These are phyloP conservation scores for Theobroma cacao DNA, from an alignment of 345 rosid genomes.

Conservation along the genomic window DNA sequence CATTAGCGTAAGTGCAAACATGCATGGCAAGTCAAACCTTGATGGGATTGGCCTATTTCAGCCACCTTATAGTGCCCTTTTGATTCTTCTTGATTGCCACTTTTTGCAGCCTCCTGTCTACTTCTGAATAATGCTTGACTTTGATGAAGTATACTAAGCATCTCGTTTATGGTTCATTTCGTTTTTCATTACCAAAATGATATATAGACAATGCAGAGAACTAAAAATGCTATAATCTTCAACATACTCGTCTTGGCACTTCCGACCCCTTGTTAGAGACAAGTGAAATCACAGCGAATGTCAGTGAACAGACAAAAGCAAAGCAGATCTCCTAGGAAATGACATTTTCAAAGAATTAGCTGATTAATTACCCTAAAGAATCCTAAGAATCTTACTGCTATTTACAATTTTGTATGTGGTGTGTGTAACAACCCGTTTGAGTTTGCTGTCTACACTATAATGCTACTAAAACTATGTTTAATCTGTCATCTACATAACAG, in stretches of 20 bases:
- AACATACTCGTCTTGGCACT: not conserved
- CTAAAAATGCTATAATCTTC: not conserved
- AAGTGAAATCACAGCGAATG: not conserved
- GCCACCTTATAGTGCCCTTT: not conserved
- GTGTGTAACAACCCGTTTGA: conserved; percentile 7
- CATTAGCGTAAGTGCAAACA: too few species aligned
- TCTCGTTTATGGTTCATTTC: not conserved
- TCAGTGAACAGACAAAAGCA: conserved; percentile 12
- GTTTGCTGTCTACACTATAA: conserved; percentile 19
- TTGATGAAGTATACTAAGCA: not conserved
- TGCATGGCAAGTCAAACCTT: not conserved
- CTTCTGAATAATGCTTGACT: not conserved
- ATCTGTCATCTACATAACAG: conserved; percentile 18
- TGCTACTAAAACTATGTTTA: conserved; percentile 3
- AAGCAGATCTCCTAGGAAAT: conserved; percentile 9
- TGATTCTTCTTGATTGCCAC: not conserved
- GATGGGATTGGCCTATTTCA: not conserved
- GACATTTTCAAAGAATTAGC: conserved; percentile 3
- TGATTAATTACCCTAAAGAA: conserved; percentile 16
- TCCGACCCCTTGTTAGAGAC: not conserved
- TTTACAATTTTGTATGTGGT: conserved; percentile 14
- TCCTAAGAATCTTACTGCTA: conserved; percentile 17
- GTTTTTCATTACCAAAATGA: not conserved
- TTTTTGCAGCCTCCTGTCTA: not conserved
- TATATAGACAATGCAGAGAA: not conserved